Base-by-base conservation (phyloP, 192 early-diverging fungal species). In the Backusella sp. region DNA sequence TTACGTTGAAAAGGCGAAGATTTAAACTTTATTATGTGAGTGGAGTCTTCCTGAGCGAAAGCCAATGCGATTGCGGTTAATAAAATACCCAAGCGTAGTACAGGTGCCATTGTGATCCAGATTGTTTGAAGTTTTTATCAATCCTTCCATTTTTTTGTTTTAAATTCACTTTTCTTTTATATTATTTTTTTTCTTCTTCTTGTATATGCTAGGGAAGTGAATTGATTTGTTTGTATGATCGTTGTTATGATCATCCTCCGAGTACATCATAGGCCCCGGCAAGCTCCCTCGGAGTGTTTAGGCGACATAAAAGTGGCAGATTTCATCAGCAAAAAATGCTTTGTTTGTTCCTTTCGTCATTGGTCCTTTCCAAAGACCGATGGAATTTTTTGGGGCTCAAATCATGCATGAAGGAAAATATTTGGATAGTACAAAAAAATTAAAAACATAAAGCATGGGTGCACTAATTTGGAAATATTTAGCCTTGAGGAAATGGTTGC, bases 1-100 rank as follows among this genome's bases (percentile, higher is more conserved):
- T 71, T 69, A 2, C 39, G 9, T 28, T 76, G 69, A 41, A 70
- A 35, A 28, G 37, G 26, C n/a, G 53, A 59, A 28, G 66, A 41
- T 66, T 77, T 81, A 52, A 81, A 77, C 39, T 77, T 81, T 41
- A 81, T 81, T 23, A 81, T 77, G 28, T 81, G 80, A 42, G 80
- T 77, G 9, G 79, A 73, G 2, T 80, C 75, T 44, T 44, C 41
- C 23, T 46, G 69, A 4, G 37, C 69, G 41, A 68, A 37, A 36
- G 9, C 67, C 67, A 68, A 37, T 4, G n/a, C 11, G 17, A 39
- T 35, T 37, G 36, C 67, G 67, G 36, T 37, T 39, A 37, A 68
- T 36, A 68, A 36, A 68, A 68, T 37, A 35, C 67, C 36, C 36
- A 68, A 68, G 23, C 23, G 23, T 23, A 21, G 21, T 59, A 59